Evolutionary conservation across 257 asterid species (phyloP), one percentile per base, ranked within the genome.

Genomic region (Jacaranda copaia): DNA sequence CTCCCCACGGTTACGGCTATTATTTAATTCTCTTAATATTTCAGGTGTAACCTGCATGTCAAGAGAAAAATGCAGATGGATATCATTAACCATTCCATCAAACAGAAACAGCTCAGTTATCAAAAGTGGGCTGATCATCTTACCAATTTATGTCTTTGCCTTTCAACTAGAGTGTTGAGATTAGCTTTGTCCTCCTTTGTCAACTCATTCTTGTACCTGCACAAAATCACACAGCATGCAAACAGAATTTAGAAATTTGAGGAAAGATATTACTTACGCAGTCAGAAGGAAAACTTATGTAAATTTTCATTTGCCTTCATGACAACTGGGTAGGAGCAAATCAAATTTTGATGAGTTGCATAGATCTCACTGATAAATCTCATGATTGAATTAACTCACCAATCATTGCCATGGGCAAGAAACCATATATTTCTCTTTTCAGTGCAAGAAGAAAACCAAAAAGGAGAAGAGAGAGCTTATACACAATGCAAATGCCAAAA

Each of bases 1-100:
- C 79, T 95, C 99, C 78, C 99, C 99, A 65, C 97, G 97, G 81
- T 88, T 88, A 53, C 97, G 93, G 83, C 99, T 91, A 85, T 88
- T 91, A 78, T 90, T 88, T 25, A 93, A 77, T 83, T 96, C 98
- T 84, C 96, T 87, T 86, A 88, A 77, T 86, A 96, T 91, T 85
- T 91, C 98, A 7, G 99, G 97, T 49, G 98, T 86, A 78, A 96
- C 93, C 97, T 95, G 97, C 80, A 87, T 74, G 62, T 18, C 77
- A 72, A 80, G 77, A 55, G 40, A 73, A 58, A 9, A 73, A 5
- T 14, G 0, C 59, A 48, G 53, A 18, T 70, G 46, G 52, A 25
- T 71, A 52, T 46, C 4, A 51, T 51, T 39, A 66, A 20, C 16
- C 46, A 14, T 59, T 20, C 15, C 14, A 18, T 59, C 19, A 40